Evolutionary conservation across 768 basidiomycete species (phyloP), one percentile per base, ranked within the genome.

Genomic region (Holtermanniella nyarrowii): DNA sequence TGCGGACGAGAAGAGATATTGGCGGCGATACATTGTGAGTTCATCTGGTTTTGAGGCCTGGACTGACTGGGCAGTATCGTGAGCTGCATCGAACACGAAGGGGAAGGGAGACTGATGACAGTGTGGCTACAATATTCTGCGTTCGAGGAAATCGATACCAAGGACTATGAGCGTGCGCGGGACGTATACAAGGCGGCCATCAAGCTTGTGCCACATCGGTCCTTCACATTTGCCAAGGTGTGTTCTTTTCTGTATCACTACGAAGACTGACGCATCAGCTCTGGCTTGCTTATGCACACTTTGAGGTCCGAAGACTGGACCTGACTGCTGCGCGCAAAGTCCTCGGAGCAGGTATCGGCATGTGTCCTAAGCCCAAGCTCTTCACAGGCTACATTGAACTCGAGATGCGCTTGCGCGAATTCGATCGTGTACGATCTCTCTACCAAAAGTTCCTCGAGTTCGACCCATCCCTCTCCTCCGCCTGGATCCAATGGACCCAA

Each of bases 341-440:
- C 41, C 74, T 99, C 21, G 95, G 95, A 3, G 79, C 83, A 0
- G 85, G 83, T 2, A 87, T 99, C 54, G 95, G 95, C 3, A 85
- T 95, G 83, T 91, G 86, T 63, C 88, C 95, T 0, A 99, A 97
- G 66, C 89, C 93, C 66, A 82, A 83, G 25, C 73, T 99, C 26
- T 95, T 97, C 80, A 90, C 91, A 63, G 86, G 86, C 1, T 99
- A 99, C 68, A 89, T 96, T 55, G 86, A 93, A 58, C 76, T 95
- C 12, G 89, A 93, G 72, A 81, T 48, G 12, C 54, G 87, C 82
- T 79, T 97, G 25, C 82, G 90, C 48, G 95, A 99, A 73, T 97
- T 97, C 60, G 91, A 97, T 66, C 81, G 86, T 22, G 95, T 88
- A 42, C 83, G 95, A 24, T 83, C 76, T 43, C 74, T 97, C 3